Evolutionary conservation across 257 asterid genomes (phyloP), one percentile per base, ranked within the genome.

Genomic region (Solanum virginianum): DNA sequence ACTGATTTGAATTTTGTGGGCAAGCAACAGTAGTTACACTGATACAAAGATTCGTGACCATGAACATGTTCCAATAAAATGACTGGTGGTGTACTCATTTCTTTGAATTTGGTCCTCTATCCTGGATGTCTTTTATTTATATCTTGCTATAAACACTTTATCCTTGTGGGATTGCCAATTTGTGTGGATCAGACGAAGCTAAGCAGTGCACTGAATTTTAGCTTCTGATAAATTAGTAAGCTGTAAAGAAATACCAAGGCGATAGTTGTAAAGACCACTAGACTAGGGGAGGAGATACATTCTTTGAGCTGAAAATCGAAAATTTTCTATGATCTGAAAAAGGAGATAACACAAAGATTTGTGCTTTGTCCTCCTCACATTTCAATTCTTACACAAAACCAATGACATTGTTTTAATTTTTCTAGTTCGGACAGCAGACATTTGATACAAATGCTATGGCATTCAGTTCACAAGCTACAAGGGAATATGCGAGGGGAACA

Each of bases 351-450:
- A 77, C 62, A 68, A 8, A 32, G 7, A 32, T 20, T 72, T 45
- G 80, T 6, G 57, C 80, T 70, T 41, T 29, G 29, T 41, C 80
- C 57, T 39, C 14, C 24, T 72, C 16, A 18, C 10, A 2, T 36
- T 57, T 18, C 32, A 47, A 26, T 45, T 18, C 29, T 22, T 24
- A 8, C 24, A 26, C 32, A 29, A 11, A 83, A 51, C 39, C 8
- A 9, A 24, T 62, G 43, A 65, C 32, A 41, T 22, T 26, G 39
- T 53, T 83, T 47, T 22, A 74, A n/a, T 56, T 74, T 75, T 22
- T 55, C 82, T 92, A 93, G 94, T 89, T 88, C 85, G 87, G 88
- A 54, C 97, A 89, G 83, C 93, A 89, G 54, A 70, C 89, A 14
- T 90, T 91, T 84, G 93, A 93, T 72, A 45, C 80, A 72, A 72